Base-by-base conservation (phyloP, 106 monocot species). In the Narthecium ossifragum region DNA sequence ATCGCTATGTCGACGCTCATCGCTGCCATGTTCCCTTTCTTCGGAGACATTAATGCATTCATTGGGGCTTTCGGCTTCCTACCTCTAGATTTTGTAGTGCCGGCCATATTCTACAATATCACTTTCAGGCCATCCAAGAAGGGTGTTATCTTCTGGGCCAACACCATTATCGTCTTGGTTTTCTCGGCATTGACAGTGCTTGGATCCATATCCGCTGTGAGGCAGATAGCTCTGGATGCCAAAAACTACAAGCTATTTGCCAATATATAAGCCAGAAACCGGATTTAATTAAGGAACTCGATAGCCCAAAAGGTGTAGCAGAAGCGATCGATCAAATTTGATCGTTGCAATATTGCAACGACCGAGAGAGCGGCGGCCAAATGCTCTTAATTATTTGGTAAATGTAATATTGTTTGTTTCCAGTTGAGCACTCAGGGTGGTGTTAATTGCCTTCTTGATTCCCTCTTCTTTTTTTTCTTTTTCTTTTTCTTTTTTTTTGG, bases 1-100 rank as follows among this genome's bases (percentile, higher is more conserved):
- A 58, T 93, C 25, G 74, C 24, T 10, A 0, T 66, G 0, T 74
- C 79, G 5, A 93, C 93, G 9, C 55, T 56, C 36, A 53, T 93
- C 21, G 88, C 81, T 8, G 88, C 88, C 46, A 93, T 93, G 93
- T 72, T 93, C 22, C 93, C 93, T 0, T 93, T 93, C 69, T 93
- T 93, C 31, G 93, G 88, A 17, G 93, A 88, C 64, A 69, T 93
- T 59, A 88, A 88, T 46, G 85, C 70, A 1, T 59, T 88, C 26
- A 79, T 93, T 20, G 93, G 93, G 2, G 93, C 88, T 1, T 88
- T 93, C 28, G 88, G 88, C 6, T 93, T 82, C 65, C 58, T 93
- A 11, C 93, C 93, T 8, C 88, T 93, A 2, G 93, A 93, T 57
- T 93, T 93, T 50, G 76, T 82, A 9, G 29, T 93, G 58, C 93